Conservation (phyloP, 108 stramenopile genomes). For the Discostella pseudostelligera region DNA sequence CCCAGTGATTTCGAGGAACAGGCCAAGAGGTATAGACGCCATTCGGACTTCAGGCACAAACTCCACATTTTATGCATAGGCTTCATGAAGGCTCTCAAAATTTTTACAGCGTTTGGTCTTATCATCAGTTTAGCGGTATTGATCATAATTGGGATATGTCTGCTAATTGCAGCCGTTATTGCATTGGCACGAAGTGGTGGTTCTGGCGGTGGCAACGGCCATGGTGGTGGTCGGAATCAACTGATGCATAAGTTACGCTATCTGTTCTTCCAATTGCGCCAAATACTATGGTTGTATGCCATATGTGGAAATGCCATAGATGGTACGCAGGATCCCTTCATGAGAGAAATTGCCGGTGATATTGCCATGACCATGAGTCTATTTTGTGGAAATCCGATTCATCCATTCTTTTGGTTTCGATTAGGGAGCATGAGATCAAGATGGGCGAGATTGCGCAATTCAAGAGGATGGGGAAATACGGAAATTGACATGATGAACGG, state of each 20-base stretch:
- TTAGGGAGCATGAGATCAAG: conserved; percentile 47
- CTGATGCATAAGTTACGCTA: conserved; percentile 56
- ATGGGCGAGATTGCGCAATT: conserved; percentile 23
- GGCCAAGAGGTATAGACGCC: conserved; percentile 40
- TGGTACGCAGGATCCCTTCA: conserved; percentile 64
- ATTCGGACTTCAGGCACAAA: conserved; percentile 38
- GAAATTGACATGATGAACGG: conserved; percentile 24
- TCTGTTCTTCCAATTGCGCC: conserved; percentile 62
- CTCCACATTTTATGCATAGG: conserved; percentile 20
- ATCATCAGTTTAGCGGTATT: conserved; percentile 74
- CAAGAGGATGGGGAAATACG: conserved; percentile 38
- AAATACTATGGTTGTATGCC: conserved; percentile 82
- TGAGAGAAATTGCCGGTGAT: conserved; percentile 79
- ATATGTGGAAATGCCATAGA: conserved; percentile 63
- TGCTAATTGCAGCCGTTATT: conserved; percentile 72
- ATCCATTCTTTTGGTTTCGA: conserved; percentile 70
- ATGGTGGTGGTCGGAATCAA: conserved; percentile 26
- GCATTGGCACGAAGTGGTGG: conserved; percentile 60
- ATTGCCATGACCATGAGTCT: conserved; percentile 60
- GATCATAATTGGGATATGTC: conserved; percentile 57
- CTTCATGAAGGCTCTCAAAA: conserved; percentile 51
- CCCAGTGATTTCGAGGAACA: conserved; percentile 70
- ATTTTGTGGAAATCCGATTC: conserved; percentile 65
- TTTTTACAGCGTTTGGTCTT: conserved; percentile 79
- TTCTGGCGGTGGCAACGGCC: conserved; percentile 13